Base-by-base conservation (phyloP, 768 basidiomycete species). In the Suillus plorans region DNA sequence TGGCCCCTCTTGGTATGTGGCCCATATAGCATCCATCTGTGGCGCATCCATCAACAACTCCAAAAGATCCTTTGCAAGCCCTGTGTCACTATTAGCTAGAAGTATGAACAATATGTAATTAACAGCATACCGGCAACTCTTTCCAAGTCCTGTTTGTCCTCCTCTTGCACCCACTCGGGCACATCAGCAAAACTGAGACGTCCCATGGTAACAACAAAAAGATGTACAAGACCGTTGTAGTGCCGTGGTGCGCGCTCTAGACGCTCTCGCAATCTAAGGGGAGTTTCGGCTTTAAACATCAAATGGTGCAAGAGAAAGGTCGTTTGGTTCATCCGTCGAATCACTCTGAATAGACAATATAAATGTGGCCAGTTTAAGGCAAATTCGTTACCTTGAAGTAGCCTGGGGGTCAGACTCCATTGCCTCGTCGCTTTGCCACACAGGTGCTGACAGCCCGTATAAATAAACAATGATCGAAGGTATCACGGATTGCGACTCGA, bases 131-230 rank as follows among this genome's bases (percentile, higher is more conserved):
- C 87, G 68, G 79, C 77, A 41, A 86, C 75, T 34, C 75, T 71
- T 67, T 80, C 80, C 49, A 88, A 69, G 53, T 82, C 81, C 25
- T 73, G 70, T 63, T 77, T 80, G 18, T 76, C 72, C 56, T 78
- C 72, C 18, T 64, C 63, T 28, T 80, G 76, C 39, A 89, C 73
- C 86, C 88, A 90, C 52, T 84, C 80, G 18, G 89, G 89, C 13
- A 84, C 78, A 55, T 86, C 87, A 7, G 89, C 86, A 65, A 86
- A 93, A 63, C 88, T 86, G 56, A 95, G 77, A 66, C 92, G 82
- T 45, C 92, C 90, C 62, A 95, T 84, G 0, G 87, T 85, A n/a
- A 92, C 86, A 36, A 88, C 85, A 71, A 92, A 93, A 72, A 87
- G 81, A 68, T 94, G 87, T 14, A 80, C 80, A 34, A 91, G 75